These are phyloP conservation scores for Pyrus betulifolia DNA, from an alignment of 306 rosid species.

Conservation along the genomic window DNA sequence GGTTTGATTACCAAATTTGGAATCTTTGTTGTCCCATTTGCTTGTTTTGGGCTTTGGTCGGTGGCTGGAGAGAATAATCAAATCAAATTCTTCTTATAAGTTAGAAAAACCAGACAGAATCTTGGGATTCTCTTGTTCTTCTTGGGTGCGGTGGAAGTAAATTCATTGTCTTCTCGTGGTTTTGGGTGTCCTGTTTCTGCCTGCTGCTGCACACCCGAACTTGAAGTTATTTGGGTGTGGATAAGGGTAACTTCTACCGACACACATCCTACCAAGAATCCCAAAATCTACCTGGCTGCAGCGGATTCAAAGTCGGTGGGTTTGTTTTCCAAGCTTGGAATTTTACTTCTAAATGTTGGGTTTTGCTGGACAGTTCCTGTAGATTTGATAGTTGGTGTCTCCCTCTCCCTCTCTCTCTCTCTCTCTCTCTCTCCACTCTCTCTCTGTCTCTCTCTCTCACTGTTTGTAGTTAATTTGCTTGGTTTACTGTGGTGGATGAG, in stretches of 20 bases:
- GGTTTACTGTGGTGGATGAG: constrained; percentile 71
- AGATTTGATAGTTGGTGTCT: constrained; percentile 47
- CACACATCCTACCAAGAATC: constrained; percentile 18
- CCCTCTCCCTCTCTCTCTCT: constrained; percentile 13
- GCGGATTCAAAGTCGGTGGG: constrained; percentile 24
- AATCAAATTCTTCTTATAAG: constrained; percentile 38
- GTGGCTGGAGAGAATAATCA: constrained; percentile 49
- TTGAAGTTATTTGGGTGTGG: constrained; percentile 49
- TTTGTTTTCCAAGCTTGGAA: constrained; percentile 22
- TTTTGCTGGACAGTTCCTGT: constrained; percentile 43
- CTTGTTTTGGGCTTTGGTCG: constrained; percentile 49
- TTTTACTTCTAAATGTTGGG: constrained; percentile 23
- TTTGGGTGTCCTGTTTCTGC: constrained; percentile 13
- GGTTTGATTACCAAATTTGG: constrained; percentile 32
- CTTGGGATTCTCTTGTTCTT: constrained; percentile 60
- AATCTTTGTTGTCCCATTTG: constrained; percentile 49
- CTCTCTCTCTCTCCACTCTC: background rate
- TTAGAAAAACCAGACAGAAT: constrained; percentile 43
- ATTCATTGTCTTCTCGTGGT: constrained; percentile 21
- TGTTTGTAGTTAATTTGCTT: constrained; percentile 39
- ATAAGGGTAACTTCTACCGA: constrained; percentile 47
- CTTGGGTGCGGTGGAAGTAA: constrained; percentile 12
- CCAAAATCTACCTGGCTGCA: background rate
- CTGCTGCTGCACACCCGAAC: constrained; percentile 28
- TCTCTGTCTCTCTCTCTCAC: constrained; percentile 7